Evolutionary conservation across 345 rosid species (phyloP).

Genomic region (Populus deltoides): DNA sequence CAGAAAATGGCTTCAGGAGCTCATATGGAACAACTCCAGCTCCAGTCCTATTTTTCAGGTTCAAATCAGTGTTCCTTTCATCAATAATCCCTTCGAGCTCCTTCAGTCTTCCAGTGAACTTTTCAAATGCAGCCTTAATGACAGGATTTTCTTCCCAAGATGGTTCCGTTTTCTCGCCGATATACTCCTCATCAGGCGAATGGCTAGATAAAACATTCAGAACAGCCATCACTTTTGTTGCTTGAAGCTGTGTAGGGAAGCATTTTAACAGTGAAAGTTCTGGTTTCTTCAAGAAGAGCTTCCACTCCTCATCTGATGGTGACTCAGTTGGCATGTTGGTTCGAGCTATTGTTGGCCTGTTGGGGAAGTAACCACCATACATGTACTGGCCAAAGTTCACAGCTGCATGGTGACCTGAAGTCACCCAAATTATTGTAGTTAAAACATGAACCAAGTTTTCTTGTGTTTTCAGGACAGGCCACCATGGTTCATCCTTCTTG

Average conservation of each 20-base stretch:
- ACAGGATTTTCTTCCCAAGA: slow-evolving; percentile 8
- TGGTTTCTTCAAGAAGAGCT: slow-evolving; percentile 34
- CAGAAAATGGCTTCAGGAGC: slow-evolving; percentile 19
- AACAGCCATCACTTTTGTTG: slow-evolving; percentile 26
- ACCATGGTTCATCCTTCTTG: slow-evolving; percentile 24
- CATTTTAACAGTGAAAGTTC: slow-evolving; percentile 22
- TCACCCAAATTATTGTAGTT: slow-evolving; percentile 33
- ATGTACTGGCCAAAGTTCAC: slow-evolving; percentile 44
- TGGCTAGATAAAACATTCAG: slow-evolving; percentile 16
- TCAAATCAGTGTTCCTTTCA: slow-evolving; percentile 11
- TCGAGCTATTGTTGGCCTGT: slow-evolving; percentile 33
- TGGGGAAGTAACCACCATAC: slow-evolving; percentile 40
- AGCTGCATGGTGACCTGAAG: slow-evolving; percentile 48
- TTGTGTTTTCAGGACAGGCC: slow-evolving; percentile 10
- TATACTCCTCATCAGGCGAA: slow-evolving; percentile 24
- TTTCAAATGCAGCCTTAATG: slow-evolving; percentile 20
- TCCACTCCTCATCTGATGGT: slow-evolving; percentile 16
- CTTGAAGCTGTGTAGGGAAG: slow-evolving; percentile 48
- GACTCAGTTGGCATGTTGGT: slow-evolving; percentile 41
- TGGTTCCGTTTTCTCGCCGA: slow-evolving; percentile 14
- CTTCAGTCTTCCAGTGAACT: slow-evolving; percentile 11
- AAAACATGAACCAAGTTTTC: neutral
- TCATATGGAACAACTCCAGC: slow-evolving; percentile 20
- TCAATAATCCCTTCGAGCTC: slow-evolving; percentile 14
- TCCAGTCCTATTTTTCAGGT: slow-evolving; percentile 17